Percentiles rank a stretch among this genome's conserved stretches.
Evolutionary conservation across 2,329 filamentous ascomycete species (phyloP).

Genomic region (Dactylellina leptospora): DNA sequence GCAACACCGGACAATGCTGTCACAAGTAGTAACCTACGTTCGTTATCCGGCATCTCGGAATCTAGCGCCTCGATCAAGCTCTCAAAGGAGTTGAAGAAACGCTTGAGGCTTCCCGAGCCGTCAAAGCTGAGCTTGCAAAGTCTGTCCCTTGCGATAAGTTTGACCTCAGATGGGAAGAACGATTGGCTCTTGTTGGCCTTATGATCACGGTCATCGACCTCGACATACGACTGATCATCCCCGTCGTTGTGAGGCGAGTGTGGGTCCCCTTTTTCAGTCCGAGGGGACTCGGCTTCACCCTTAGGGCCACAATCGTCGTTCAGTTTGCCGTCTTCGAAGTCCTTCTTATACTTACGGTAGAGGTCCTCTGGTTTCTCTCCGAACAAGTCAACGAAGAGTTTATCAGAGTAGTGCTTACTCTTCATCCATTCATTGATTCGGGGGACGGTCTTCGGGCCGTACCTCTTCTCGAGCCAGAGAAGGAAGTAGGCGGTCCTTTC

Average conservation of each 20-base stretch:
- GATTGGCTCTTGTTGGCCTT: slow-evolving; percentile 1
- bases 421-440: slow-evolving; percentile 74
- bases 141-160: slow-evolving; percentile 39
- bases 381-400: slow-evolving; percentile 75
- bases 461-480: slow-evolving; percentile 78
- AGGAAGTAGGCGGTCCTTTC: slow-evolving; percentile 91
- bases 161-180: slow-evolving; percentile 36
- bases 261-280: slow-evolving; percentile 11
- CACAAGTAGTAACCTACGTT: slow-evolving; percentile 37
- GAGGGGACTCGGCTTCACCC: slow-evolving; percentile 9
- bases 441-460: slow-evolving; percentile 69
- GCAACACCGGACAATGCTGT: slow-evolving; percentile 33
- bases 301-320: too few species aligned
- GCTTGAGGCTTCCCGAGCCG: slow-evolving; percentile 22
- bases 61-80: slow-evolving; percentile 40
- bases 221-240: slow-evolving; percentile 45
- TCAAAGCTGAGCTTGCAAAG: slow-evolving; percentile 42
- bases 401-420: slow-evolving; percentile 70
- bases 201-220: slow-evolving; percentile 15
- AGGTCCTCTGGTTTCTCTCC: slow-evolving; percentile 72
- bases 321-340: slow-evolving; percentile 27
- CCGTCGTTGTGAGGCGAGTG: slow-evolving; percentile 8
- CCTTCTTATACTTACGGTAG: slow-evolving; percentile 75
- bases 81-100: slow-evolving; percentile 42
- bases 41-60: slow-evolving; percentile 38